Base-by-base conservation (phyloP, 2,329 filamentous ascomycete species). In the Pseudopyricularia cyperi region DNA sequence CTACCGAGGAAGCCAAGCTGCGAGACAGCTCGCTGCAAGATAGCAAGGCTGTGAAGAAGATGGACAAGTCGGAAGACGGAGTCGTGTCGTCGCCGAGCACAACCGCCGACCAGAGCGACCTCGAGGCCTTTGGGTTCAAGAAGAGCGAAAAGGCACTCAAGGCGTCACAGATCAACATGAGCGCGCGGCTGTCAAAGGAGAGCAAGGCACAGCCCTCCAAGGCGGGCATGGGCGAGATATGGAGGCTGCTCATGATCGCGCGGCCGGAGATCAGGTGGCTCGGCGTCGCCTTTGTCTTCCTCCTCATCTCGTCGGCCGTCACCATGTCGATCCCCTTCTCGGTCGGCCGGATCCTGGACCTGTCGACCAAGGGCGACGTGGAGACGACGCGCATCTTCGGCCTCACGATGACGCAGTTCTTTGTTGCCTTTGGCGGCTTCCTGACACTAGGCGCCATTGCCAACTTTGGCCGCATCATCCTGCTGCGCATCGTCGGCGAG, bases 281-380 rank as follows among this genome's bases (percentile, higher is more conserved):
- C 15, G 76, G 74, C 7, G 68, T 86, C 57, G 94, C 94, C 3
- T 91, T 97, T 64, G 65, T 85, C 52, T 86, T 95, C 63, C 75
- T 98, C 50, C 75, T 98, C 54, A 76, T 96, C 56, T 96, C 91
- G 15, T 97, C 91, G 4, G 79, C 82, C 50, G 89, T 98, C 59
- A 95, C 90, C 53, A 95, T 98, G 86, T 90, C 89, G 2, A 87
- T 98, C 54, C 93, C 93, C 1, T 95, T 96, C 64, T 95, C 90
- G 0, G 95, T 98, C 57, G 93, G 93, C 53, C 91, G 90, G 64
- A 95, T 98, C 56, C 73, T 98, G 65, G 93, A 98, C 68, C 80
- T 93, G 51, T 89, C 91, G 8, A 94, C 89, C 9, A 85, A 89
- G 61, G 75, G 79, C 39, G 72, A 79, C 8, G 72, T 74, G 19